These are phyloP conservation scores for Morella rubra DNA, from an alignment of 306 rosid species.

Conservation along the genomic window DNA sequence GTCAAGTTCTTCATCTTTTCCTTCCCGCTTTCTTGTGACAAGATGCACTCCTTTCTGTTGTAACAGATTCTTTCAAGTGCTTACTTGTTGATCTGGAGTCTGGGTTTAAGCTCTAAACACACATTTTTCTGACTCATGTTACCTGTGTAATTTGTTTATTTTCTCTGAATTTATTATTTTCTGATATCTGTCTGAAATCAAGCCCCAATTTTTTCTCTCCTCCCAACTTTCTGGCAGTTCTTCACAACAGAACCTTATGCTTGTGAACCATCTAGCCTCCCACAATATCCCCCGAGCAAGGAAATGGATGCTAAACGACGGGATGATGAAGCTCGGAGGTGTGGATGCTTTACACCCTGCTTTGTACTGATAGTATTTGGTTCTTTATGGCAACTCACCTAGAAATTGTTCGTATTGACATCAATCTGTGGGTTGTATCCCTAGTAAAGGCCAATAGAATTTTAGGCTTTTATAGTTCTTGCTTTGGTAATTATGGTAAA, in stretches of 20 bases:
- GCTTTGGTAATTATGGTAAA: background rate
- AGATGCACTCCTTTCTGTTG: background rate
- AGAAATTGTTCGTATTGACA: constrained; percentile 1
- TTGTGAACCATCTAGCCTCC: constrained; percentile 90
- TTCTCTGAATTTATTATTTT: background rate
- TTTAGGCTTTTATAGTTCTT: background rate
- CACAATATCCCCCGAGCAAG: constrained; percentile 92
- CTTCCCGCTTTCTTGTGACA: background rate
- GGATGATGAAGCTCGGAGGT: constrained; percentile 84
- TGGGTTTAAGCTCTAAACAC: background rate
- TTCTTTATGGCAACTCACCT: constrained; percentile 2
- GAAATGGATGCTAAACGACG: constrained; percentile 90
- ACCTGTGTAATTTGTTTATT: background rate
- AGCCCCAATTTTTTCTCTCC: constrained; percentile 28
- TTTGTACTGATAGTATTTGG: constrained; percentile 21
- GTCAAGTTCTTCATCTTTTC: constrained; percentile 1
- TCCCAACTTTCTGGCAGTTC: constrained; percentile 62
- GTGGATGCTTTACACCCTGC: constrained; percentile 23
- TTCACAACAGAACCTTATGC: constrained; percentile 83
- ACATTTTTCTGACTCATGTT: background rate
- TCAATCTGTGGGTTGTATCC: background rate
- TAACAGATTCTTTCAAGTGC: background rate
- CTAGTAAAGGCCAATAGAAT: background rate
- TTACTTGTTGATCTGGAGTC: background rate
- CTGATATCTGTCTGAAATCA: constrained; percentile 14